A percentile compares a stretch with the other conserved stretches of the same genome.
These are phyloP conservation scores for Trichophaea hybrida DNA, from an alignment of 2,329 filamentous ascomycete species.

Conservation along the genomic window DNA sequence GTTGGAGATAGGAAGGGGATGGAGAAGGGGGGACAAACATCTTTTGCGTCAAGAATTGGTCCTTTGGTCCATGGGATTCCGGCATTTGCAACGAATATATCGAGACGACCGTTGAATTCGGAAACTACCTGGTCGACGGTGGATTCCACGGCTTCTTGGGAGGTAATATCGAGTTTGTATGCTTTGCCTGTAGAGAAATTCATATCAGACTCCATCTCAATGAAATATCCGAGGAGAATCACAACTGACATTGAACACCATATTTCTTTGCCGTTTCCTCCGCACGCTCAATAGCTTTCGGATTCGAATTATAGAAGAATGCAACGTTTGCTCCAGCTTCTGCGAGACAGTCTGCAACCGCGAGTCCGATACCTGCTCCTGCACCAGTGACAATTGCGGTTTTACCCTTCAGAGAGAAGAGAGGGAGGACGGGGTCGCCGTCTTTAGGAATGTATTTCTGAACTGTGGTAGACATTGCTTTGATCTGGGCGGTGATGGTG, in stretches of 20 bases:
- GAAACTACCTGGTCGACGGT: conserved; percentile 40
- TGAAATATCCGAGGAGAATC: not conserved
- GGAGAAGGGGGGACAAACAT: conserved; percentile 1
- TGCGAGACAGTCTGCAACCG: conserved; percentile 48
- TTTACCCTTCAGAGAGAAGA: conserved; percentile 55
- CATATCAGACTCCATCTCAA: not conserved
- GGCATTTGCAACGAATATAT: conserved; percentile 66
- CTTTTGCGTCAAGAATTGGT: conserved; percentile 48
- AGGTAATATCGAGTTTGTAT: conserved; percentile 48
- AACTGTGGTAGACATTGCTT: not conserved
- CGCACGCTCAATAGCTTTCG: conserved; percentile 47
- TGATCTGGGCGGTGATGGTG: not conserved
- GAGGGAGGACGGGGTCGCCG: conserved; percentile 42
- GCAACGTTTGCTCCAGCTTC: conserved; percentile 60
- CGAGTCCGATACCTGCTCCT: conserved; percentile 54
- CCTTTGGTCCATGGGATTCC: conserved; percentile 58
- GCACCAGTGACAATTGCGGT: conserved; percentile 58
- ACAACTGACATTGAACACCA: conserved; percentile 48
- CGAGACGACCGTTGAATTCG: conserved; percentile 61
- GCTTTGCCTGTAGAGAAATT: conserved; percentile 37
- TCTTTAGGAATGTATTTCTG: conserved; percentile 32
- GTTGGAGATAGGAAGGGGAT: not conserved
- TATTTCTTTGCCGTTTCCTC: conserved; percentile 50
- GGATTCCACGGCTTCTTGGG: conserved; percentile 38
- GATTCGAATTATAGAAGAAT: conserved; percentile 52